Conservation (phyloP, 129 eudicot species). For the Artemisia argyi region DNA sequence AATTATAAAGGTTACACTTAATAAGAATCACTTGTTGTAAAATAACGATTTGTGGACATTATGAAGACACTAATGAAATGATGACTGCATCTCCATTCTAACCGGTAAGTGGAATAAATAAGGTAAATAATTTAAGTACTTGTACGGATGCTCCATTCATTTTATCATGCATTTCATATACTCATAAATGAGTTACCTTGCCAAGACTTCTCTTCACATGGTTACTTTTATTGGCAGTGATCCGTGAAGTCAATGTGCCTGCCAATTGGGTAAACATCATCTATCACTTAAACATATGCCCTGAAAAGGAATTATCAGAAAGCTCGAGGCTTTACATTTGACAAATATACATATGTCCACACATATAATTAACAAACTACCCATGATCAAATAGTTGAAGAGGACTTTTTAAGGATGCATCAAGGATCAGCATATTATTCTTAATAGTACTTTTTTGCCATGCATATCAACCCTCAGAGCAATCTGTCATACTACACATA, state of each 20-base stretch:
- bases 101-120: constrained; percentile 7
- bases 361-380: constrained; percentile 5
- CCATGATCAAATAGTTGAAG: not conserved
- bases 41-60: constrained; percentile 14
- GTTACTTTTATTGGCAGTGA: not conserved
- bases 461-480: constrained; percentile 19
- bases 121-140: constrained; percentile 20
- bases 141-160: not conserved
- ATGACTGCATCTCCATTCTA: constrained; percentile 16
- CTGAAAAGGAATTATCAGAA: constrained; percentile 3
- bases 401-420: not conserved
- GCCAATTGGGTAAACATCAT: not conserved
- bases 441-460: constrained; percentile 4
- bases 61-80: constrained; percentile 12
- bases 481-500: constrained; percentile 7
- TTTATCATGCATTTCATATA: constrained; percentile 13
- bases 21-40: constrained; percentile 8
- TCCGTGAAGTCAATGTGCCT: too few relatives aligned
- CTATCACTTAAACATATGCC: not conserved
- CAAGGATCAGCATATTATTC: constrained; percentile 14
- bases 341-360: constrained; percentile 16
- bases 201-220: not conserved
- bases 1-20: not conserved
- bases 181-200: constrained; percentile 8
- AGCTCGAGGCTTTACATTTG: not conserved